Percentiles rank a stretch among this genome's conserved stretches.
phyloP scores from a whole-genome alignment of 352 stramenopile species.

The Phytophthora boehmeriae region DNA sequence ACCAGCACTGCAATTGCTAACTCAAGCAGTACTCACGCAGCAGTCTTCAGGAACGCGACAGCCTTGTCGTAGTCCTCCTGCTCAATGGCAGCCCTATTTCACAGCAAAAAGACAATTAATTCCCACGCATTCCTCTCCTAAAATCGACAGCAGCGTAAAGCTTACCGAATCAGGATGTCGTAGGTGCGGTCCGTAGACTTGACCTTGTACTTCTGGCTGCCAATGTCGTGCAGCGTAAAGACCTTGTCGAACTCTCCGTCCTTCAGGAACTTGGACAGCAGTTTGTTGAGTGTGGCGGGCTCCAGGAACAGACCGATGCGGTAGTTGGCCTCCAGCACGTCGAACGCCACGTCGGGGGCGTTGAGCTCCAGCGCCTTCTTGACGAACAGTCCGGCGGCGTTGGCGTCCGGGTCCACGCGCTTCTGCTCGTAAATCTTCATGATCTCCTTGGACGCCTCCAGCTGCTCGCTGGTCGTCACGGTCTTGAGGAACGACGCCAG shows the following conservation, averaged over 20 bases:
- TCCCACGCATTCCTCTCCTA: not conserved
- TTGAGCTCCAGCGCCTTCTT: conserved; percentile 87
- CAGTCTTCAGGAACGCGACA: conserved; percentile 72
- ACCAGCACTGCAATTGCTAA: not conserved
- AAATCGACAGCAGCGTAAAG: not conserved
- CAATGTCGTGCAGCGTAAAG: conserved; percentile 78
- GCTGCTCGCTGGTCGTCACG: conserved; percentile 79
- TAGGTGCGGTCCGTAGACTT: conserved; percentile 86
- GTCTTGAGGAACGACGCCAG: conserved; percentile 85
- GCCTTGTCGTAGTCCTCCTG: conserved; percentile 78
- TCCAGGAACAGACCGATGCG: conserved; percentile 85
- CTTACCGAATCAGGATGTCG: conserved; percentile 81
- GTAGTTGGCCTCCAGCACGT: conserved; percentile 84
- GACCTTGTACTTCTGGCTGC: conserved; percentile 79
- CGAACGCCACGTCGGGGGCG: conserved; percentile 70
- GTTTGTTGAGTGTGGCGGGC: conserved; percentile 81
- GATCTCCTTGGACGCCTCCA: conserved; percentile 83
- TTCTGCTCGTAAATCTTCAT: conserved; percentile 91
- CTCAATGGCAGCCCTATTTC: conserved; percentile 64
- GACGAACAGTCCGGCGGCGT: conserved; percentile 76
- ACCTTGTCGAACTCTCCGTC: conserved; percentile 82
- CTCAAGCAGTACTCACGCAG: conserved; percentile 52
- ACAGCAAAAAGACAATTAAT: not conserved
- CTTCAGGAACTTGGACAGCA: conserved; percentile 84
- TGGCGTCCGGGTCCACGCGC: conserved; percentile 79